Conservation (phyloP, 106 monocot species). For the Acorus gramineus region DNA sequence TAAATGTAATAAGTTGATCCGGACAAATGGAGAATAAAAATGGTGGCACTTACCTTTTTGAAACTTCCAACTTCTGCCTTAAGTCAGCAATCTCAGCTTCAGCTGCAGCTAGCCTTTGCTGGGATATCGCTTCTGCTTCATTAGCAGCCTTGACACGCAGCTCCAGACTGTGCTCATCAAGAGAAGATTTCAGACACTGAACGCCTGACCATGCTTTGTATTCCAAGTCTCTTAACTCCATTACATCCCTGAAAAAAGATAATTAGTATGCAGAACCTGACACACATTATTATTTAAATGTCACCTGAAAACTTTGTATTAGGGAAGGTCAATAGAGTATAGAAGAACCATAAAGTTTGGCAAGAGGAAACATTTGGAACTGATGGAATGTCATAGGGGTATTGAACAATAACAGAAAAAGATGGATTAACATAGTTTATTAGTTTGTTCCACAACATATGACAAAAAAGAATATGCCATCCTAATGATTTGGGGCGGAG, state of each 20-base stretch:
- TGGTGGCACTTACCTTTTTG: conserved; percentile 28
- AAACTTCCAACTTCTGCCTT: conserved; percentile 57
- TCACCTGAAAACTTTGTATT: too few relatives aligned
- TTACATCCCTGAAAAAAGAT: conserved; percentile 29
- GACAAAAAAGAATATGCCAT: too few relatives aligned
- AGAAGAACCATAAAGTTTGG: too few relatives aligned
- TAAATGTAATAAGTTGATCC: not conserved
- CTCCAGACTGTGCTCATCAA: conserved; percentile 59
- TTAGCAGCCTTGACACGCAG: conserved; percentile 59
- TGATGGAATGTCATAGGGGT: too few relatives aligned
- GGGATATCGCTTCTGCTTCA: conserved; percentile 74
- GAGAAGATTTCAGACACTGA: conserved; percentile 66
- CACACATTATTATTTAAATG: too few relatives aligned
- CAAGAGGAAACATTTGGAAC: too few relatives aligned
- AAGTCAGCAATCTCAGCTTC: conserved; percentile 92
- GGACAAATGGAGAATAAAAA: not conserved
- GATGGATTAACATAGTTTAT: too few relatives aligned
- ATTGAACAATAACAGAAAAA: too few relatives aligned
- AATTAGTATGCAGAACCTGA: too few relatives aligned
- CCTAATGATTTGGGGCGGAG: too few relatives aligned
- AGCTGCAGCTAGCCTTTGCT: conserved; percentile 67
- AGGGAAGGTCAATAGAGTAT: too few relatives aligned
- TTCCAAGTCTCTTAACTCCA: conserved; percentile 56
- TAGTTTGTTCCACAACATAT: too few relatives aligned
- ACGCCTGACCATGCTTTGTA: conserved; percentile 73